Percentiles rank a stretch among this genome's conserved stretches.
Evolutionary conservation across 148 eudicot species (phyloP).

Genomic region (Rhododendron vialii): DNA sequence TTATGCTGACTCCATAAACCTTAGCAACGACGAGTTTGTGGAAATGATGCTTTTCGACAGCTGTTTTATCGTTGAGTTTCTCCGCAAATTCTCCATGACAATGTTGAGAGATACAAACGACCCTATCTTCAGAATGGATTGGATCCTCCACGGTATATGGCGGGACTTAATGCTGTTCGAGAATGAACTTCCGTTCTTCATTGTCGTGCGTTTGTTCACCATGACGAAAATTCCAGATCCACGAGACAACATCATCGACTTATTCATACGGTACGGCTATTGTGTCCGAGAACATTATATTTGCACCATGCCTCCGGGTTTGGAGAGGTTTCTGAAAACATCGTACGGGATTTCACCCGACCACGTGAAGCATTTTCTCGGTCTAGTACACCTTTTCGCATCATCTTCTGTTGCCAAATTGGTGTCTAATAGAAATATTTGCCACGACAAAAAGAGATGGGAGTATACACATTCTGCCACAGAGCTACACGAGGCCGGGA

Average conservation of each 20-base stretch:
- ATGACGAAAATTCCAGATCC: background rate
- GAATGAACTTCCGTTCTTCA: constrained; percentile 18
- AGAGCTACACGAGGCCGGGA: constrained; percentile 9
- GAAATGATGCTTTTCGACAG: constrained; percentile 29
- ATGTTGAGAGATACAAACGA: constrained; percentile 5
- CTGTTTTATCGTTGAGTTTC: constrained; percentile 20
- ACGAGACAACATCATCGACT: background rate
- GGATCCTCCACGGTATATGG: background rate
- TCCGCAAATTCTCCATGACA: constrained; percentile 6
- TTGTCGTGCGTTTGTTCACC: constrained; percentile 11
- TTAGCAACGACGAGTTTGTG: constrained; percentile 9
- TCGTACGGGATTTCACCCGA: too few relatives aligned
- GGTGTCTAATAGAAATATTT: background rate
- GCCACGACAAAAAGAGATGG: background rate
- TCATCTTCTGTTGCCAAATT: background rate
- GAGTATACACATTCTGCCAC: constrained; percentile 1
- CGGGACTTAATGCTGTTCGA: constrained; percentile 23
- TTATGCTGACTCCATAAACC: constrained; percentile 8
- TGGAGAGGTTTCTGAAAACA: background rate
- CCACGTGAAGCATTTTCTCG: constrained; percentile 20
- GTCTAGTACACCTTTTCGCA: background rate
- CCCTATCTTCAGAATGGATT: constrained; percentile 8
- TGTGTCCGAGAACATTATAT: background rate
- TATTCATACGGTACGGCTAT: background rate
- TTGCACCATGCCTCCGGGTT: background rate